Evolutionary conservation across 257 asterid genomes (phyloP).

Genomic region (Oldenlandia corymbosa): DNA sequence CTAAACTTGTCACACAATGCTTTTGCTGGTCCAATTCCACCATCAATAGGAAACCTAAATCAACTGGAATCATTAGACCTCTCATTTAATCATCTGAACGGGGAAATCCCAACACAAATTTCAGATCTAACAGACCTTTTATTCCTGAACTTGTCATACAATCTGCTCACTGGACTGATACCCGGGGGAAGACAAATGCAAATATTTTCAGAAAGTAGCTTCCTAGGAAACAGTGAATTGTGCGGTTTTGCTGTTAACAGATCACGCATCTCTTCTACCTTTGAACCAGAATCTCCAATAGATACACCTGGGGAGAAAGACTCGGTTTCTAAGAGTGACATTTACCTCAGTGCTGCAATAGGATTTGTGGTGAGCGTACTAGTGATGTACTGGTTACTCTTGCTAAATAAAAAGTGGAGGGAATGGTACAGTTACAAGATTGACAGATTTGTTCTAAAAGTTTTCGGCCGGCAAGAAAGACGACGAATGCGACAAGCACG

Average conservation of each 20-base stretch:
- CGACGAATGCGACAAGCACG: no score
- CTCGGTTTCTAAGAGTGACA: neutral
- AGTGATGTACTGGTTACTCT: conserved; percentile 9
- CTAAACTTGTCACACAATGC: conserved; percentile 51
- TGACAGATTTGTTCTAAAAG: neutral
- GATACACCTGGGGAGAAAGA: neutral
- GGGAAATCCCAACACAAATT: conserved; percentile 29
- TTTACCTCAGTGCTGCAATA: conserved; percentile 8
- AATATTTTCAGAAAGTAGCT: conserved; percentile 30
- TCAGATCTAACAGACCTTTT: conserved; percentile 40
- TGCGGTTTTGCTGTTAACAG: conserved; percentile 38
- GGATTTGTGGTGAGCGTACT: conserved; percentile 20
- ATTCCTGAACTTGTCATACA: conserved; percentile 38
- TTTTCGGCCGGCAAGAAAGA: no score
- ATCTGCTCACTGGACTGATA: conserved; percentile 31
- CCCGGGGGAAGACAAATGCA: conserved; percentile 28
- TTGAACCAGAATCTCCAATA: no score
- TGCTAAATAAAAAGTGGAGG: conserved; percentile 6
- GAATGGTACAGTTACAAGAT: conserved; percentile 9
- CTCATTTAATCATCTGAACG: conserved; percentile 22
- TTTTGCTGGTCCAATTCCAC: conserved; percentile 23
- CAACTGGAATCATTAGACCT: conserved; percentile 28
- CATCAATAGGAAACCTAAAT: conserved; percentile 13
- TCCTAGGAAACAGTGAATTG: conserved; percentile 31
- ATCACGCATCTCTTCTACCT: conserved; percentile 11